A percentile compares a stretch with the other conserved stretches of the same genome.
These are phyloP conservation scores for Solanum appendiculatum DNA, from an alignment of 257 asterid species.

Conservation along the genomic window DNA sequence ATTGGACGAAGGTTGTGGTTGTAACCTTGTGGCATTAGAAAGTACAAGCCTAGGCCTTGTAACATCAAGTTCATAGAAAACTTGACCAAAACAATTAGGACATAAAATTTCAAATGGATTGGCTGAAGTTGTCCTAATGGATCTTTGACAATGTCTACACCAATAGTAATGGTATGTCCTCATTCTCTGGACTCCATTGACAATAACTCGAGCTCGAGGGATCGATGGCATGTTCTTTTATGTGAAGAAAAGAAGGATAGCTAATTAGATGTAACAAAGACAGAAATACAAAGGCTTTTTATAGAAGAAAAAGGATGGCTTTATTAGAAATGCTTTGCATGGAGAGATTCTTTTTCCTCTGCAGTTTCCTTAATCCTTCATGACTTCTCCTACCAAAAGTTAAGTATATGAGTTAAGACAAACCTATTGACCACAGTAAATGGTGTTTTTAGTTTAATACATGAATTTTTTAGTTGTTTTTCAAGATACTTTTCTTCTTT, in stretches of 20 bases:
- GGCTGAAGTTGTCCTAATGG: conserved; percentile 58
- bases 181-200: conserved; percentile 53
- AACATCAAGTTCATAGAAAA: conserved; percentile 51
- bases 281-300: neutral
- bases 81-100: conserved; percentile 52
- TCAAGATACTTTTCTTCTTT: conserved; percentile 18
- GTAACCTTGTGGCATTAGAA: conserved; percentile 8
- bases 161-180: conserved; percentile 80
- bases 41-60: conserved; percentile 39
- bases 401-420: conserved; percentile 34
- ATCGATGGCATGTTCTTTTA: conserved; percentile 22
- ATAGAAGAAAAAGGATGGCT: conserved; percentile 22
- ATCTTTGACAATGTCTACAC: conserved; percentile 66
- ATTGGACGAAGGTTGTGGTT: conserved; percentile 19
- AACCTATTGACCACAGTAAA: neutral
- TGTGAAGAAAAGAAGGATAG: neutral
- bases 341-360: conserved; percentile 3
- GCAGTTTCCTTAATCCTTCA: conserved; percentile 4
- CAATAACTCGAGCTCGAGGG: conserved; percentile 30
- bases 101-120: conserved; percentile 61
- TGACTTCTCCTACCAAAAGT: conserved; percentile 22
- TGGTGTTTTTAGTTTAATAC: neutral
- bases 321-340: conserved; percentile 15
- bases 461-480: too few species aligned
- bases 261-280: neutral